Percentiles rank a stretch among this genome's conserved stretches.
Conservation (phyloP, 371 early-diverging fungal species). For the Phascolomyces articulosus region DNA sequence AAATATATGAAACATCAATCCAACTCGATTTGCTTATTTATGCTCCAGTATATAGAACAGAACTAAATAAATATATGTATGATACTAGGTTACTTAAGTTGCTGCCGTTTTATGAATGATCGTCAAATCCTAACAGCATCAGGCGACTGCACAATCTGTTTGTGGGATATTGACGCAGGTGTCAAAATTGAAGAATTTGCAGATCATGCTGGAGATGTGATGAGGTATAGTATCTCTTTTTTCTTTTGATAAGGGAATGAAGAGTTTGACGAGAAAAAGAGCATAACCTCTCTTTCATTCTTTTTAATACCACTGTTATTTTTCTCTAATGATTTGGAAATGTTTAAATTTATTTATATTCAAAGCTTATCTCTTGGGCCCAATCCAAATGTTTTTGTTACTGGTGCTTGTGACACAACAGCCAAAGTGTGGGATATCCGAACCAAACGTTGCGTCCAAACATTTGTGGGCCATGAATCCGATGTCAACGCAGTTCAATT, state of each 20-base stretch:
- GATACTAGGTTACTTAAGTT: slow-evolving; percentile 77
- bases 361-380: slow-evolving; percentile 86
- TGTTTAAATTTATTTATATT: not conserved
- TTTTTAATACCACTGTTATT: not conserved
- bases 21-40: too few relatives aligned
- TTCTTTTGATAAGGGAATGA: too few relatives aligned
- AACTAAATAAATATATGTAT: too few relatives aligned
- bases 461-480: slow-evolving; percentile 96
- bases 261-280: too few relatives aligned
- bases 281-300: too few relatives aligned
- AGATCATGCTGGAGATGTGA: slow-evolving; percentile 97
- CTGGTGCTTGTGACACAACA: slow-evolving; percentile 97
- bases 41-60: too few relatives aligned
- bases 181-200: slow-evolving; percentile 90
- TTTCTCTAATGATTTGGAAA: not conserved
- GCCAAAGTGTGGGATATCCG: slow-evolving; percentile 99
- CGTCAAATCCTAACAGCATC: slow-evolving; percentile 91
- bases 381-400: slow-evolving; percentile 94
- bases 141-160: slow-evolving; percentile 96
- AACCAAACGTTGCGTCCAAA: slow-evolving; percentile 94
- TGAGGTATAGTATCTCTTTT: slow-evolving; percentile 62
- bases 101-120: slow-evolving; percentile 94
- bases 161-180: slow-evolving; percentile 98
- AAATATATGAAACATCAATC: too few relatives aligned
- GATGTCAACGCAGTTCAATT: slow-evolving; percentile 99